Evolutionary conservation across 1,284 basidiomycete species (phyloP), one percentile per base, ranked within the genome.

Genomic region (Moesziomyces sp.): DNA sequence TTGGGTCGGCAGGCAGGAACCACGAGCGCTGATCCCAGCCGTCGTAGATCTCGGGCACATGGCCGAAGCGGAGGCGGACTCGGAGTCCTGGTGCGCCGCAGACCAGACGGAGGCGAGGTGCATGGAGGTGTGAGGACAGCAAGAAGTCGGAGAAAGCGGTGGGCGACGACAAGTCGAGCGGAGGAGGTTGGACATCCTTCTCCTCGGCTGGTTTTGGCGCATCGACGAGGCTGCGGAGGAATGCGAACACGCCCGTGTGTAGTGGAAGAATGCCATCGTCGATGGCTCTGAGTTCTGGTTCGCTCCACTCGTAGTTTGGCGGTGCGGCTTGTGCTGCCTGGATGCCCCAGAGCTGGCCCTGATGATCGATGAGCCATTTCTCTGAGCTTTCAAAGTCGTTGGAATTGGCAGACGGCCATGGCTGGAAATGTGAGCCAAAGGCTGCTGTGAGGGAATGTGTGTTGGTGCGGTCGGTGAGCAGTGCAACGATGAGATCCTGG

Each of bases 111-210:
- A 93, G 83, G 11, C 87, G 84, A 14, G 91, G 90, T 2, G 87
- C 86, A 81, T 91, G 90, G 14, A 92, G 86, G 81, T 91, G 90
- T 0, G 88, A 88, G 1, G 91, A 91, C 61, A 91, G 85, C 4
- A 89, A 88, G 78, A 92, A 93, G 13, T 89, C 87, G 13, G 91
- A 91, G 48, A 68, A 76, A 30, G 61, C 63, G 0, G 74, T 60
- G 35, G 61, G 60, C 52, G 69, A 62, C 13, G 54, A 65, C n/a
- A 58, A 53, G 44, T 92, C 91, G 8, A 88, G 88, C 77, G 92
- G 91, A 40, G 93, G 91, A 1, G 89, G 89, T 3, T 92, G 91
- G 85, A 93, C 91, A 2, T 92, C 90, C 88, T 92, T 89, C 79
- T 92, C 93, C 78, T 89, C 90, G 58, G 92, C 87, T 8, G 89